These are phyloP conservation scores for Mallotus repandus DNA, from an alignment of 441 rosid species.

Conservation along the genomic window DNA sequence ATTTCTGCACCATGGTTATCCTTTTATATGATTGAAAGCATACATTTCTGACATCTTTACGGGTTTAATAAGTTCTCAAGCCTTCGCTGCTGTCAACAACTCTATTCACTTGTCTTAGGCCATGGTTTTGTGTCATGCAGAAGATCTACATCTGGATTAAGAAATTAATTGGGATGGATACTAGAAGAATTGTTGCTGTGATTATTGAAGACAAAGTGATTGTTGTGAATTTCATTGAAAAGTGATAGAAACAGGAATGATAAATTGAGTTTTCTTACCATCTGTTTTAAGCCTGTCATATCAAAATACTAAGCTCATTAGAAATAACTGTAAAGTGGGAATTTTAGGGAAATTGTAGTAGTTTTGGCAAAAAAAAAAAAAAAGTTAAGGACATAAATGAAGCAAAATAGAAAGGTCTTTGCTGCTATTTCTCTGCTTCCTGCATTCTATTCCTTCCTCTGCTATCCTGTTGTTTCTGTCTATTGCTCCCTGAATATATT, in stretches of 20 bases:
- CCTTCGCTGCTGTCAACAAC: neutral
- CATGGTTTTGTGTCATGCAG: neutral
- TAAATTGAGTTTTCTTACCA: neutral
- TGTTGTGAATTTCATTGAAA: too few species aligned
- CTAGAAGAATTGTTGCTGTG: too few species aligned
- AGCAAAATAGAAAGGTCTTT: neutral
- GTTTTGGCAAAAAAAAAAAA: neutral
- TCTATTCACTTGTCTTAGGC: constrained; percentile 8
- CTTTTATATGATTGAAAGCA: neutral
- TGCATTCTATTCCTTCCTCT: neutral
- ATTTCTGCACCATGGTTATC: neutral
- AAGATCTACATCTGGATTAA: neutral
- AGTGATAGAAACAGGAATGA: neutral
- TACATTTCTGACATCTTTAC: neutral
- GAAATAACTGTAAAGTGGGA: neutral
- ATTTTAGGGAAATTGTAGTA: neutral
- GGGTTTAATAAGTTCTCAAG: neutral
- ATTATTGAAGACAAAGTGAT: too few species aligned
- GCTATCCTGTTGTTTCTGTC: neutral
- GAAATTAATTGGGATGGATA: too few species aligned
- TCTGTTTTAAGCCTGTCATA: neutral
- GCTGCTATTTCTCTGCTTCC: neutral
- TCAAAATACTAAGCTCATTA: neutral
- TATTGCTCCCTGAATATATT: neutral
- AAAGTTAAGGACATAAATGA: neutral